Conservation (phyloP, 177 flowering plant species). For the Tripterygium wilfordii region DNA sequence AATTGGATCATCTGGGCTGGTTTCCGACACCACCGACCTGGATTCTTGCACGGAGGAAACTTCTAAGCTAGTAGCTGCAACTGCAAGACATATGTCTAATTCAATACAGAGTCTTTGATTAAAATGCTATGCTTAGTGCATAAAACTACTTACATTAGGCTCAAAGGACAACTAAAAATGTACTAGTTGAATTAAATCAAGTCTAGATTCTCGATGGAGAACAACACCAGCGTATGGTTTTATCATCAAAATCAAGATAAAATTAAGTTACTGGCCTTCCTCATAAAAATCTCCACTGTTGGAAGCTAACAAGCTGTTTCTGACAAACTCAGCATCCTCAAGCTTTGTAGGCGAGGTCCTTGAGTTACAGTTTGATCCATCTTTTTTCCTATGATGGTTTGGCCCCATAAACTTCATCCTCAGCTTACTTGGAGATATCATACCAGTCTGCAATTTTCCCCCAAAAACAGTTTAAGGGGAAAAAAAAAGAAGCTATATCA, state of each 20-base stretch:
- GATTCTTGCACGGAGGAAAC: conserved; percentile 7
- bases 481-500: not conserved
- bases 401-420: conserved; percentile 84
- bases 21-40: conserved; percentile 9
- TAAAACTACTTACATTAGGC: too few relatives aligned
- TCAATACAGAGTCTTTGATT: not conserved
- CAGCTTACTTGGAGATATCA: conserved; percentile 87
- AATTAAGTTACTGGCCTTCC: conserved; percentile 53
- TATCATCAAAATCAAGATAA: too few relatives aligned
- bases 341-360: conserved; percentile 84
- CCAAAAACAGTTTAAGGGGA: not conserved
- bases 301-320: conserved; percentile 57
- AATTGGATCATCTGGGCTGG: conserved; percentile 17
- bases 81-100: conserved; percentile 5
- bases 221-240: too few relatives aligned
- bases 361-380: conserved; percentile 63
- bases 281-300: conserved; percentile 33
- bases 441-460: conserved; percentile 82
- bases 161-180: too few relatives aligned
- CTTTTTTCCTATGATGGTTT: conserved; percentile 51
- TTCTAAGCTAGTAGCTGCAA: conserved; percentile 31
- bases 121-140: not conserved
- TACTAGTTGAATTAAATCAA: too few relatives aligned
- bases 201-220: too few relatives aligned
- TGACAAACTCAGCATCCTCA: conserved; percentile 61